Base-by-base conservation (phyloP, 139 green algal species). In the Trebouxia sp. region DNA sequence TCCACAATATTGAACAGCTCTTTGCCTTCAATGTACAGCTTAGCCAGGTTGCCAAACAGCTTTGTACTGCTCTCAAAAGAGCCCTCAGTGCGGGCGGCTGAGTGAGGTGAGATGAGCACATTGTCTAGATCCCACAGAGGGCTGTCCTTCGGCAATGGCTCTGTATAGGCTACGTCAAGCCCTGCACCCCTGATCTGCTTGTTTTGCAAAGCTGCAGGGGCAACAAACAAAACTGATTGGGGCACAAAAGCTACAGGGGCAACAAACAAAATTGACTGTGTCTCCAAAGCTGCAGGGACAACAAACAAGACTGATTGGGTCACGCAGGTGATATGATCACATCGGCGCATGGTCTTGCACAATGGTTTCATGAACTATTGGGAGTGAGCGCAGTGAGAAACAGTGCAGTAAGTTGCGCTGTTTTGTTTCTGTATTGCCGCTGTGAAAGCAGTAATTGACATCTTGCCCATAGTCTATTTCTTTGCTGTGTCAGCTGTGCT, bases 91-190 rank as follows among this genome's bases (percentile, higher is more conserved):
- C 47, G 47, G 14, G 20, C 47, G 4, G 47, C 47, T 1, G 47
- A 53, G 20, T 53, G 47, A 14, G 47, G 47, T 53, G 47, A 53
- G 14, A 53, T 26, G 1, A 53, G 47, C 47, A 53, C 47, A 6
- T 53, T 53, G 47, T 53, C 47, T 6, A 53, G 20, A 14, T 53
- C 47, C 47, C 89, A 97, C 69, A 97, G 84, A 1, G 86, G 85
- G 76, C 87, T 93, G 56, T 86, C 58, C 0, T 65, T 37, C 1
- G 91, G 89, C 53, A 97, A 87, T 15, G 93, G 93, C 85, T 96
- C 93, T 20, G 58, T 83, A 3, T 80, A 84, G 82, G 92, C 93
- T 37, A 97, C 93, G 56, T 97, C 93, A 39, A 97, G 85, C 0
- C 78, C 92, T 0, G 93, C 93, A 2, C 91, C 93, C 3, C 84